These are phyloP conservation scores for Parsonsia alboflavescens DNA, from an alignment of 257 asterid species.

Conservation along the genomic window DNA sequence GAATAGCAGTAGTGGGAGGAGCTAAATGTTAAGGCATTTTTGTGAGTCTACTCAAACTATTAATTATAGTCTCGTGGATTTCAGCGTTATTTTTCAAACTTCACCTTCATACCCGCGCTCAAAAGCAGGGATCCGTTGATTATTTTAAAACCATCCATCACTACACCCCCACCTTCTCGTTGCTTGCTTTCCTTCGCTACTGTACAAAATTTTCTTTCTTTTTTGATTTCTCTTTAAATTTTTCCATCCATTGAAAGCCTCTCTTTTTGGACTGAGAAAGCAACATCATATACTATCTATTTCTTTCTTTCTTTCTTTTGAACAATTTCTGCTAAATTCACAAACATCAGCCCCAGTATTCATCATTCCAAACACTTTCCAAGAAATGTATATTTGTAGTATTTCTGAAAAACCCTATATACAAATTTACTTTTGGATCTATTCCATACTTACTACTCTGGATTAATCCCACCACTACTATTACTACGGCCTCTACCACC, in stretches of 20 bases:
- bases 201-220: too few species aligned
- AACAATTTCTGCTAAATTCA: background rate
- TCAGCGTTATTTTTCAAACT: slow-evolving; percentile 84
- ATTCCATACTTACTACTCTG: background rate
- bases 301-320: background rate
- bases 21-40: slow-evolving; percentile 20
- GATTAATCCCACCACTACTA: background rate
- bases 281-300: background rate
- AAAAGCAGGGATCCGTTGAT: slow-evolving; percentile 75
- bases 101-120: slow-evolving; percentile 66
- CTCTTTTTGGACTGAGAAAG: slow-evolving; percentile 7
- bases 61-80: slow-evolving; percentile 75
- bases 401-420: background rate
- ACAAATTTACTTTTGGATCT: background rate
- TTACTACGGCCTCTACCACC: too few species aligned
- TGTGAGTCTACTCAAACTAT: slow-evolving; percentile 32
- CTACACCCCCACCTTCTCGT: background rate
- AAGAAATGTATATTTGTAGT: background rate
- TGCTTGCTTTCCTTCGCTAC: too few species aligned
- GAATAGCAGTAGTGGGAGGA: slow-evolving; percentile 8
- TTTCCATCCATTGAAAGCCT: slow-evolving; percentile 8
- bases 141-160: slow-evolving; percentile 16
- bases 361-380: slow-evolving; percentile 4
- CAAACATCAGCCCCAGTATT: background rate
- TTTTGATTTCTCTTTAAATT: background rate